phyloP scores from a whole-genome alignment of 148 eudicot species.

The Nepenthes gracilis region DNA sequence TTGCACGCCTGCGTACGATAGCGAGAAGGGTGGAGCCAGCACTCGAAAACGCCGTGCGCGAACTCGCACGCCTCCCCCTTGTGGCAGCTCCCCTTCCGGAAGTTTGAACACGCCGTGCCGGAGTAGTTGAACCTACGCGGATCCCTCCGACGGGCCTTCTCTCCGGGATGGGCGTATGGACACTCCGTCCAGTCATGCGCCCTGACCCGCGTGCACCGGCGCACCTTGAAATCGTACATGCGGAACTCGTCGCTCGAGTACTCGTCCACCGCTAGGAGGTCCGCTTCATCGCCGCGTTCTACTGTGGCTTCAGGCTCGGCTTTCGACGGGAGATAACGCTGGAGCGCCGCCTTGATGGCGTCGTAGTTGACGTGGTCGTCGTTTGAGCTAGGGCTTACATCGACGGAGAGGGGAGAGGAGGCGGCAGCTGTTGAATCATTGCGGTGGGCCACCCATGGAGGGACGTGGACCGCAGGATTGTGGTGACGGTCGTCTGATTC shows the following conservation, averaged over 20 bases:
- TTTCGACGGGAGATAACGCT: constrained; percentile 43
- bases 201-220: constrained; percentile 37
- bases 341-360: constrained; percentile 33
- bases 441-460: too few species aligned
- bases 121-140: constrained; percentile 43
- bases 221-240: constrained; percentile 73
- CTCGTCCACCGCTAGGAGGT: constrained; percentile 27
- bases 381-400: too few species aligned
- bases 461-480: too few species aligned
- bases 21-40: constrained; percentile 80
- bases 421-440: too few species aligned
- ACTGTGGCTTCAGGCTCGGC: constrained; percentile 8
- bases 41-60: constrained; percentile 89
- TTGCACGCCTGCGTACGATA: constrained; percentile 83
- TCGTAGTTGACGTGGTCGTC: not conserved
- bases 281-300: constrained; percentile 8
- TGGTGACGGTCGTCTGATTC: too few species aligned
- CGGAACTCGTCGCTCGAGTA: constrained; percentile 63
- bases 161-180: constrained; percentile 13
- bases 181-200: constrained; percentile 20
- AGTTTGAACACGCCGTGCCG: constrained; percentile 67
- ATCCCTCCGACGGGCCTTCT: constrained; percentile 15
- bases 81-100: constrained; percentile 51
- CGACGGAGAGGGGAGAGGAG: too few species aligned
- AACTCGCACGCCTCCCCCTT: constrained; percentile 70